A percentile compares a stretch with the other conserved stretches of the same genome.
These are phyloP conservation scores for Durusdinium trenchii DNA, from an alignment of 73 alveolate genomes.

Conservation along the genomic window DNA sequence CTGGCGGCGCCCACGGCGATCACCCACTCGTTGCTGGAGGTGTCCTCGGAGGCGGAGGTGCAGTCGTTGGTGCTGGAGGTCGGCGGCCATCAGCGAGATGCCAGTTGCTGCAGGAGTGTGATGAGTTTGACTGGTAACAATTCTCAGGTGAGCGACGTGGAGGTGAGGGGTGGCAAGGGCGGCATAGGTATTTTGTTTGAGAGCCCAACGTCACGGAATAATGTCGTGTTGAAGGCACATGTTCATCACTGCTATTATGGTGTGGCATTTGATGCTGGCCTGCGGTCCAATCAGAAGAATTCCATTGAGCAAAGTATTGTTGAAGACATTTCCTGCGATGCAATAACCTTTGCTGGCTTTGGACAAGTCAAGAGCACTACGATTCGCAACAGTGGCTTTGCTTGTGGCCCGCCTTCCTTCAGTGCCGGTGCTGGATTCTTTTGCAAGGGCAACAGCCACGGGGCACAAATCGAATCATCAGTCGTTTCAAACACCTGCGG, in stretches of 20 bases:
- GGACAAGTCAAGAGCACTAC: conserved; percentile 18
- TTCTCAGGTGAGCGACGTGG: conserved; percentile 14
- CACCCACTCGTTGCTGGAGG: conserved; percentile 45
- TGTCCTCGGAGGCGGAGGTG: conserved; percentile 37
- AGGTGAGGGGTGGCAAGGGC: neutral
- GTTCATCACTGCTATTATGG: conserved; percentile 67
- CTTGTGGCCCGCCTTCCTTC: conserved; percentile 39
- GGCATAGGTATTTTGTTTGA: conserved; percentile 36
- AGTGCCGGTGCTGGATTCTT: conserved; percentile 57
- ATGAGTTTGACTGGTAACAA: conserved; percentile 10
- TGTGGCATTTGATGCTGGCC: conserved; percentile 25
- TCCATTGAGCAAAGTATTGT: conserved; percentile 10
- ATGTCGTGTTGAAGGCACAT: conserved; percentile 3
- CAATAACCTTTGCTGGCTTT: conserved; percentile 63
- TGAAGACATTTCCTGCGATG: conserved; percentile 56
- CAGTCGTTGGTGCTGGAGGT: conserved; percentile 10
- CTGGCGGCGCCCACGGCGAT: conserved; percentile 81
- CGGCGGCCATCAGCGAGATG: conserved; percentile 7
- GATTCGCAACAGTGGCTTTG: conserved; percentile 52
- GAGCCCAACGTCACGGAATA: conserved; percentile 53
- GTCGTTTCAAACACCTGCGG: conserved; percentile 62
- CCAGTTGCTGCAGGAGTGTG: conserved; percentile 53
- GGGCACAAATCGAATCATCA: conserved; percentile 6
- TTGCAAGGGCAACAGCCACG: conserved; percentile 60
- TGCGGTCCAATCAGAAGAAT: conserved; percentile 35